A percentile compares a stretch with the other conserved stretches of the same genome.
Evolutionary conservation across 2,329 filamentous ascomycete genomes (phyloP).

Genomic region (Cladosporium colombiae): DNA sequence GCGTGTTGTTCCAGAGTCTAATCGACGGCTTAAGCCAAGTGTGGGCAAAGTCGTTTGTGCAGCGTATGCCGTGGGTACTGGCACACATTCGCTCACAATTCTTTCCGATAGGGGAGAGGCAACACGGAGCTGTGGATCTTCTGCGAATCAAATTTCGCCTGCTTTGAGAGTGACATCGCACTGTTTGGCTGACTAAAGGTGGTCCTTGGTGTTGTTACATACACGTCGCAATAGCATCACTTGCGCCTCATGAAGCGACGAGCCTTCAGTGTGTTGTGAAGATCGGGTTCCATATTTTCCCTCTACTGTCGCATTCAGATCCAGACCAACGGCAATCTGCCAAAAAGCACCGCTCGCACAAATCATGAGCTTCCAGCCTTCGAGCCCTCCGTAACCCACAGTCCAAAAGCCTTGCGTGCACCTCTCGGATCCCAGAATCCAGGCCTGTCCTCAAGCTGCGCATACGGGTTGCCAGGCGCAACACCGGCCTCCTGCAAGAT

Average conservation of each 20-base stretch:
- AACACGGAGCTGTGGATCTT: neutral
- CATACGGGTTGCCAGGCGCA: constrained; percentile 78
- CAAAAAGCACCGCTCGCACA: neutral
- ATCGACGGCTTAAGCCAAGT: neutral
- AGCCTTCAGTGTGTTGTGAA: neutral
- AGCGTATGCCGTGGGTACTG: neutral
- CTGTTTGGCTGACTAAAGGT: neutral
- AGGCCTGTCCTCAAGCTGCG: constrained; percentile 72
- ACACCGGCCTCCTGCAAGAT: constrained; percentile 64
- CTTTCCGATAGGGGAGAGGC: too few relatives aligned
- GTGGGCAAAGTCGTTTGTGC: neutral
- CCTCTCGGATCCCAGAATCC: constrained; percentile 84
- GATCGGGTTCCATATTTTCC: neutral
- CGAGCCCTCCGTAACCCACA: constrained; percentile 61
- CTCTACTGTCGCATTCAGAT: neutral
- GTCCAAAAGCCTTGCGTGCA: constrained; percentile 73
- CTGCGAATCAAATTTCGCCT: neutral
- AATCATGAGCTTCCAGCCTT: constrained; percentile 3
- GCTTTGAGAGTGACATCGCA: neutral
- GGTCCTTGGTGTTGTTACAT: neutral
- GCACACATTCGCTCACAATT: neutral
- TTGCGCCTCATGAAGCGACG: neutral
- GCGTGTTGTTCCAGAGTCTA: neutral
- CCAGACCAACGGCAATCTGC: neutral
- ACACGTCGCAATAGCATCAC: neutral